Base-by-base conservation (phyloP, 257 asterid species). In the Cynanchum wilfordii region DNA sequence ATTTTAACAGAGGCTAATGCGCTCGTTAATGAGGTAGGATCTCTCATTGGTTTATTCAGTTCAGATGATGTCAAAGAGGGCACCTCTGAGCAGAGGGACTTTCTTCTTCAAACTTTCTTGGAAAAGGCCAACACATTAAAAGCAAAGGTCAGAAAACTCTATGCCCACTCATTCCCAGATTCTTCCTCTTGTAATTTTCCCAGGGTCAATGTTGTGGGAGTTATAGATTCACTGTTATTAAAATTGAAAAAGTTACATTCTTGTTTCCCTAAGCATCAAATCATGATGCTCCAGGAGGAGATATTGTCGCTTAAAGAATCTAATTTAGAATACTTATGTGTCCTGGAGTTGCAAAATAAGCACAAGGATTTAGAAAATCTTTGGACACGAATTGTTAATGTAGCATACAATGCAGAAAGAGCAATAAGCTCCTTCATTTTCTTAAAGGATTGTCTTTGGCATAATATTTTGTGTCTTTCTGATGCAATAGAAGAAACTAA, bases 401-500 rank as follows among this genome's bases (percentile, higher is more conserved):
- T 73, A 17, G 68, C 29, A 19, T 77, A 71, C 63, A 30, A 27
- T 1, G 76, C 62, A 25, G 80, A 77, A 24, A 58, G n/a, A 13
- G 74, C 50, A 12, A 20, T 38, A 9, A 12, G 19, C 19, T 66
- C 54, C 36, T n/a, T 24, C n/a, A 4, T 1, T 4, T 22, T 38
- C 56, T 2, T 9, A 4, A 5, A 20, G 10, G 4, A 44, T 3
- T 3, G n/a, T n/a, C n/a, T 66, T 22, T 66, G 71, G 71, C 30
- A 42, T 15, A 22, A 66, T 42, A 44, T 66, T 1, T 19, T 49
- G 15, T 17, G 4, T 12, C 56, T 66, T 2, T 42, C 30, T 3
- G n/a, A 66, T 44, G 51, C 20, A 7, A 13, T 40, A 40, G 52
- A 42, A 10, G 52, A 66, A 66, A 15, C 22, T n/a, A 47, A 20